These are phyloP conservation scores for Sclerotinia sclerotiorum DNA, from an alignment of 2,329 filamentous ascomycete genomes.

Conservation along the genomic window DNA sequence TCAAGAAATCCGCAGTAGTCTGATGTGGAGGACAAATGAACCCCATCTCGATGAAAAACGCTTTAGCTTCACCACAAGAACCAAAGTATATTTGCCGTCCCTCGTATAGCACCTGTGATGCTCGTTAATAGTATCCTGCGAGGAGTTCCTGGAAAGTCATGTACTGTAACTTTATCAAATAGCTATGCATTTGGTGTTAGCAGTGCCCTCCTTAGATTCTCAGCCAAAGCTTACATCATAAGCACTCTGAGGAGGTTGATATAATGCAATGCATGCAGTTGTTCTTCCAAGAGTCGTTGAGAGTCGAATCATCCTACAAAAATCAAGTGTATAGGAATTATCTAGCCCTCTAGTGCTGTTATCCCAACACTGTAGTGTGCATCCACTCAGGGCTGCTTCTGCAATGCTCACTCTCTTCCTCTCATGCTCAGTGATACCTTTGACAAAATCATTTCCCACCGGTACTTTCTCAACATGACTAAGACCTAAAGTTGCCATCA, in stretches of 20 bases:
- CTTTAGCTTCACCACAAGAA: slow-evolving; percentile 58
- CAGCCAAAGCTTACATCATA: slow-evolving; percentile 52
- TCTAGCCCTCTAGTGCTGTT: slow-evolving; percentile 75
- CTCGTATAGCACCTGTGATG: slow-evolving; percentile 58
- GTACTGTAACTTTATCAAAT: slow-evolving; percentile 60
- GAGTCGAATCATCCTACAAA: slow-evolving; percentile 64
- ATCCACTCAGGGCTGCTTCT: slow-evolving; percentile 75
- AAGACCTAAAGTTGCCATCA: slow-evolving; percentile 70
- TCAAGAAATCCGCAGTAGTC: slow-evolving; percentile 66
- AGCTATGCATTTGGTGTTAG: slow-evolving; percentile 39
- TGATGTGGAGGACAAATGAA: slow-evolving; percentile 67
- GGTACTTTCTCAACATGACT: slow-evolving; percentile 69
- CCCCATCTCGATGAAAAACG: slow-evolving; percentile 70
- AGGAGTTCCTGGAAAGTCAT: background rate
- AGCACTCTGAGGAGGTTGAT: slow-evolving; percentile 68
- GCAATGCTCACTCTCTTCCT: slow-evolving; percentile 77
- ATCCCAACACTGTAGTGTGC: slow-evolving; percentile 68
- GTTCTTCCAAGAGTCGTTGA: slow-evolving; percentile 63
- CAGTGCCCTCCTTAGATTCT: background rate
- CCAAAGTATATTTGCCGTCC: slow-evolving; percentile 74
- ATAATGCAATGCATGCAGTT: slow-evolving; percentile 66
- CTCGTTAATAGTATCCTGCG: background rate
- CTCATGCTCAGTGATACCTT: slow-evolving; percentile 78
- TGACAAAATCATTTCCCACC: slow-evolving; percentile 68
- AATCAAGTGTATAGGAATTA: slow-evolving; percentile 70